Evolutionary conservation across 306 rosid genomes (phyloP).

Genomic region (Neltuma alba): DNA sequence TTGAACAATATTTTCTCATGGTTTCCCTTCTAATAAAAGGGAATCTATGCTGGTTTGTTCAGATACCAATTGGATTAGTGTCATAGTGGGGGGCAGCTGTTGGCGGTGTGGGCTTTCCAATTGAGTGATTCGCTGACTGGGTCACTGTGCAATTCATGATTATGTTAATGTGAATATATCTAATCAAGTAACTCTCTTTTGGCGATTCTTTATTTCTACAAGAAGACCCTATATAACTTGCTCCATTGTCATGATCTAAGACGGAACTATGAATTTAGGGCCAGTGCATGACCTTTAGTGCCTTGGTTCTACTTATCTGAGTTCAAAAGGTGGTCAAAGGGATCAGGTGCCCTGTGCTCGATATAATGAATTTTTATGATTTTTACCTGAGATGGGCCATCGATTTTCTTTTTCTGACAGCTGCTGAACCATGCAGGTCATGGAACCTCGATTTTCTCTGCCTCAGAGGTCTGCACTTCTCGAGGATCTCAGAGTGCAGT

Average conservation of each 20-base stretch:
- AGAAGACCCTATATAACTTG: neutral
- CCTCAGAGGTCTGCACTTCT: slow-evolving; percentile 41
- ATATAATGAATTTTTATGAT: neutral
- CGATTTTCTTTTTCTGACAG: slow-evolving; percentile 25
- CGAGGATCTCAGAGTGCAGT: slow-evolving; percentile 32
- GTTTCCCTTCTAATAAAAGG: neutral
- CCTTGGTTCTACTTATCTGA: neutral
- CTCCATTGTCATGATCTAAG: neutral
- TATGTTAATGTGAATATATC: neutral
- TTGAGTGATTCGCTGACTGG: neutral
- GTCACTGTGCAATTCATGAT: neutral
- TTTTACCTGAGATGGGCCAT: slow-evolving; percentile 11
- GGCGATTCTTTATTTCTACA: slow-evolving; percentile 1
- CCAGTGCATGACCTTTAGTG: neutral
- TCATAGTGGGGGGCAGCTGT: neutral
- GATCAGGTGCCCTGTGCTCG: neutral
- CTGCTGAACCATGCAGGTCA: slow-evolving; percentile 47
- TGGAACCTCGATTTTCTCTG: slow-evolving; percentile 42
- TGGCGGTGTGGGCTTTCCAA: neutral
- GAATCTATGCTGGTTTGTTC: neutral
- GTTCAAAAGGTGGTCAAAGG: slow-evolving; percentile 8
- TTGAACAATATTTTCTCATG: neutral
- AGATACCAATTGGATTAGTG: neutral
- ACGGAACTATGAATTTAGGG: neutral
- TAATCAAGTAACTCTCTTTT: slow-evolving; percentile 10